phyloP scores from a whole-genome alignment of 768 basidiomycete genomes.

The Mycena chlorophos region DNA sequence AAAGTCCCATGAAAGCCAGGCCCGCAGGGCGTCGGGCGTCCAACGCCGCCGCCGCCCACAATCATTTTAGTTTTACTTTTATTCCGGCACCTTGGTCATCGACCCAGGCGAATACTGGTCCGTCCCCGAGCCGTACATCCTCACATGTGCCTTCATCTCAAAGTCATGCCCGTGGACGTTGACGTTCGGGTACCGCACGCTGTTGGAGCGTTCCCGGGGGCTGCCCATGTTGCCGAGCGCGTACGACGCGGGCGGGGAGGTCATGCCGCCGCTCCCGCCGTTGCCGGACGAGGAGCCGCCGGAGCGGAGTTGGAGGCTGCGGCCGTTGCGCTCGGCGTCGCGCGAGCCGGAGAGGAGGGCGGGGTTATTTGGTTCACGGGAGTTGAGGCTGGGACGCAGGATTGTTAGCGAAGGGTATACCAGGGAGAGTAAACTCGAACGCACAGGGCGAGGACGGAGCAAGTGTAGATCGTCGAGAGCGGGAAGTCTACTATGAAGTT shows the following conservation, averaged over 20 bases:
- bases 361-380: neutral
- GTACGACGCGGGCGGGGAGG: neutral
- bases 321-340: neutral
- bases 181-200: too few species aligned
- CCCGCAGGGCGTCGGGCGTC: too few species aligned
- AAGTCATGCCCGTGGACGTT: too few species aligned
- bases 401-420: neutral
- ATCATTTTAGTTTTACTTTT: too few species aligned
- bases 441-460: neutral
- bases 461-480: neutral
- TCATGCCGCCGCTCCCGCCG: neutral
- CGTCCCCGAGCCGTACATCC: too few species aligned
- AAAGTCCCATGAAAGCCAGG: too few species aligned
- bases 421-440: neutral
- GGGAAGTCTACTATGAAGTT: slow-evolving; percentile 1
- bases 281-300: neutral
- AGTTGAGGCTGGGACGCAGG: neutral
- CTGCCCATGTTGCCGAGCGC: neutral
- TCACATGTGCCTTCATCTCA: too few species aligned
- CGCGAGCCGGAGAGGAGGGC: neutral
- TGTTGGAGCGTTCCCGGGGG: too few species aligned
- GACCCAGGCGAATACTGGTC: too few species aligned
- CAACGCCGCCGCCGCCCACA: too few species aligned
- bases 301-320: neutral
- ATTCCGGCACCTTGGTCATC: too few species aligned